Base-by-base conservation (phyloP, 208 protist species). In the Acanthamoeba rhysodes region DNA sequence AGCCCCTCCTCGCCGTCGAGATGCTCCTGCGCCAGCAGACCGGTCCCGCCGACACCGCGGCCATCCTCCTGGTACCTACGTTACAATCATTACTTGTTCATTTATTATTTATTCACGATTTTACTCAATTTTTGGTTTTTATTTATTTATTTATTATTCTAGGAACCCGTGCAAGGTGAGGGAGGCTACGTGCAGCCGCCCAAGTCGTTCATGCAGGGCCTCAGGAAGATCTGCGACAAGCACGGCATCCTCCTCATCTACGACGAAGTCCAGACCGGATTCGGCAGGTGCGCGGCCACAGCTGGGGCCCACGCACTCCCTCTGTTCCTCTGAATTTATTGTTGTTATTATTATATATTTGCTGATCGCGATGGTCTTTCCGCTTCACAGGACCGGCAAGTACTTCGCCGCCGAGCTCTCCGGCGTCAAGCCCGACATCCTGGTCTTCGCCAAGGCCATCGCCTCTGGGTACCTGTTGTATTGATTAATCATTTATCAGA, bases 261-360 rank as follows among this genome's bases (percentile, higher is more conserved):
- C 72, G 96, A 97, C 68, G 96, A 98, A 74, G 96, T 98, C 29
- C 97, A 98, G 95, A 91, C 87, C 16, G 97, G 96, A n/a, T 96
- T 97, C 55, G 97, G 94, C 41, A 84, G 66, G 66, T 74, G 32
- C 66, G 32, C 9, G 18, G 16, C 45, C 45, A 9, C 45, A 48
- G 45, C 45, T 48, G 1, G 45, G 0, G 45, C 45, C 53, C 50
- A 59, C 53, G 2, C 53, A 4, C 12, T 59, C 53, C 53, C 18
- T 22, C 2, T 12, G 18, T 22, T 22, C 3, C 50, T 0, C 0
- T 57, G 4, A 14, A 10, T 57, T 18, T 18, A 41, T 41, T n/a
- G n/a, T n/a, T n/a, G n/a, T 41, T 41, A 41, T 41, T 41, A 4
- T 41, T 41, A 41, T 41, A n/a, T 41, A 41, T 41, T 48, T 48